phyloP scores from a whole-genome alignment of 2,329 filamentous ascomycete genomes.

The Biscogniauxia sp. region DNA sequence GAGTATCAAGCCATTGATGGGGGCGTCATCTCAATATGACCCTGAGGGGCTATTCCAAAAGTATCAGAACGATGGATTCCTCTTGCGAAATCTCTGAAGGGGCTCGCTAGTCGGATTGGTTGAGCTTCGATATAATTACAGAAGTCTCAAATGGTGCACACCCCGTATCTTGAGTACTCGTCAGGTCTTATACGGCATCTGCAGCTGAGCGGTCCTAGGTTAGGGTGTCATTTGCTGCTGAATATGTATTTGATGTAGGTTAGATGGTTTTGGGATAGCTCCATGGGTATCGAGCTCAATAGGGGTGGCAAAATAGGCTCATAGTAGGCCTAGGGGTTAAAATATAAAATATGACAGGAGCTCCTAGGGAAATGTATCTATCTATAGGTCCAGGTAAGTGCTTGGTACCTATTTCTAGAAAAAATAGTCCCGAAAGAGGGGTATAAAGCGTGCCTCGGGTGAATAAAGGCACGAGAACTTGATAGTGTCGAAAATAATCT shows the following conservation, averaged over 20 bases:
- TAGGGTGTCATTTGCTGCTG: background rate
- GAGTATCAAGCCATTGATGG: slow-evolving; percentile 2
- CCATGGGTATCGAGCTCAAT: background rate
- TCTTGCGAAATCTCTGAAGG: background rate
- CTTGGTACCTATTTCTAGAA: background rate
- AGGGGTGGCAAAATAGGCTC: background rate
- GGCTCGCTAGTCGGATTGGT: background rate
- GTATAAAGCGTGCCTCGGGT: background rate
- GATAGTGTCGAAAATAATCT: background rate
- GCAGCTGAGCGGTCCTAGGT: background rate
- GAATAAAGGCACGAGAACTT: background rate
- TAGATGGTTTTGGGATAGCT: background rate
- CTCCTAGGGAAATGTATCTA: too few relatives aligned
- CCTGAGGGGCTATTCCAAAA: background rate
- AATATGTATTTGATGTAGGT: too few relatives aligned
- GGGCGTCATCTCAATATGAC: background rate
- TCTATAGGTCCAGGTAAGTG: too few relatives aligned
- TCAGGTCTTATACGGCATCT: background rate
- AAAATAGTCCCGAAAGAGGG: background rate
- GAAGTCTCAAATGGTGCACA: background rate
- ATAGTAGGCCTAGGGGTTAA: background rate
- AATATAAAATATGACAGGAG: background rate
- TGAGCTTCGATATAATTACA: background rate
- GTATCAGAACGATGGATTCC: slow-evolving; percentile 2
- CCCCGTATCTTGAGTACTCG: background rate